phyloP scores from a whole-genome alignment of 345 rosid genomes.

The Eutrema yunnanense region DNA sequence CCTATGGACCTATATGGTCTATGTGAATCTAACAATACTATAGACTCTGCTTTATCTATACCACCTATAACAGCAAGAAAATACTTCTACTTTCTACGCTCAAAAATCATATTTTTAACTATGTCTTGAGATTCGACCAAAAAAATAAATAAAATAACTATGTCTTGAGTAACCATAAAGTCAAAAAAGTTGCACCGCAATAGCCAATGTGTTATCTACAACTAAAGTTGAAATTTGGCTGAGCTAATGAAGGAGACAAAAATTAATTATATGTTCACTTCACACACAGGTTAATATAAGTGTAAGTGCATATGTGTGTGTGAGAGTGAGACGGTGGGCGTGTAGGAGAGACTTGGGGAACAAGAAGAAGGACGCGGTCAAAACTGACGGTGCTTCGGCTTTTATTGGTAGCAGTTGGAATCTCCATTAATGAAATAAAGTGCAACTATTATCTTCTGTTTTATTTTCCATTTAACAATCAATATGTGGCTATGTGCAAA shows the following conservation, averaged over 20 bases:
- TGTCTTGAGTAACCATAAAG: neutral
- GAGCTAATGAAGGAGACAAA: neutral
- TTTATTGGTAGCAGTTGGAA: conserved; percentile 25
- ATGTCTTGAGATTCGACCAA: neutral
- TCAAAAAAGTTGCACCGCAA: conserved; percentile 1
- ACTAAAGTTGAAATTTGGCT: conserved; percentile 1
- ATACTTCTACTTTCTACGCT: neutral
- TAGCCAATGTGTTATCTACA: neutral
- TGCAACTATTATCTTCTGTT: no score
- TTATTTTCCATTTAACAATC: no score
- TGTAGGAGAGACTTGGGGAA: conserved; percentile 22
- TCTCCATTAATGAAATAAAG: conserved; percentile 1
- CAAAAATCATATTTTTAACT: neutral
- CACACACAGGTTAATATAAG: neutral
- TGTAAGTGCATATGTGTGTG: neutral
- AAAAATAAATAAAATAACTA: neutral
- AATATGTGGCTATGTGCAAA: neutral
- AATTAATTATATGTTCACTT: conserved; percentile 5
- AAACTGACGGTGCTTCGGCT: conserved; percentile 26
- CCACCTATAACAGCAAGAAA: neutral
- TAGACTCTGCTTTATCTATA: neutral
- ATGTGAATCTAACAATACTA: neutral
- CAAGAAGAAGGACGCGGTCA: conserved; percentile 24
- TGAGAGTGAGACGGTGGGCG: conserved; percentile 17
- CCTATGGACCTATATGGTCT: neutral